Evolutionary conservation across 768 basidiomycete species (phyloP), one percentile per base, ranked within the genome.

Genomic region (Galerina marginata): DNA sequence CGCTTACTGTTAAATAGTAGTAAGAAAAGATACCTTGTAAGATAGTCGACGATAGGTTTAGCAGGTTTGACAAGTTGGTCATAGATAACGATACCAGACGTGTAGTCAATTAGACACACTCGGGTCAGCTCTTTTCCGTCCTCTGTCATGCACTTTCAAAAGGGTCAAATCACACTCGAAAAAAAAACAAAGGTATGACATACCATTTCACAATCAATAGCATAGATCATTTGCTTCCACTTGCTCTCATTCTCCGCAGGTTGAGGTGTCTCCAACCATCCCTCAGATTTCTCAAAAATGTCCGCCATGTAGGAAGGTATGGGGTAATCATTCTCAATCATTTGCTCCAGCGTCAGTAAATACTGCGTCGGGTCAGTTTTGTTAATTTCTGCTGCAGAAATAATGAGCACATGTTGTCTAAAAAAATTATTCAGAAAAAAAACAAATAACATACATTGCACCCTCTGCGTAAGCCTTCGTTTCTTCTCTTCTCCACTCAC

Each of bases 191-290:
- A 15, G 10, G 38, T 23, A n/a, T 15, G 9, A 68, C 85, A 54
- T 60, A 93, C 96, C 96, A 98, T 98, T 73, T 98, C 96, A 73
- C 96, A 99, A 80, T 99, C 96, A 48, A 99, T 84, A 0, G 93
- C 93, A 56, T 92, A 88, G 25, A 96, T 83, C 59, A 77, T 80
- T 4, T 83, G 79, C 45, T 77, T 79, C 5, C 81, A 77, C 33
- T 68, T 74, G 38, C 56, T 53, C 16, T 75, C 67, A 44, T 51
- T 70, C 53, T 56, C 68, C 23, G 69, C 70, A 2, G 74, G 67
- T 15, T 75, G 66, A 2, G 93, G 90, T 0, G 91, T 94, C 75
- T 98, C 93, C 6, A 92, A 75, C 94, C 94, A 97, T 2, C 88
- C 94, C 1, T 67, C 71, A 5, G 85, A 79, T 69, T 85, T 85